Conservation (phyloP, 2,329 filamentous ascomycete genomes). For the Penicillium sp. region DNA sequence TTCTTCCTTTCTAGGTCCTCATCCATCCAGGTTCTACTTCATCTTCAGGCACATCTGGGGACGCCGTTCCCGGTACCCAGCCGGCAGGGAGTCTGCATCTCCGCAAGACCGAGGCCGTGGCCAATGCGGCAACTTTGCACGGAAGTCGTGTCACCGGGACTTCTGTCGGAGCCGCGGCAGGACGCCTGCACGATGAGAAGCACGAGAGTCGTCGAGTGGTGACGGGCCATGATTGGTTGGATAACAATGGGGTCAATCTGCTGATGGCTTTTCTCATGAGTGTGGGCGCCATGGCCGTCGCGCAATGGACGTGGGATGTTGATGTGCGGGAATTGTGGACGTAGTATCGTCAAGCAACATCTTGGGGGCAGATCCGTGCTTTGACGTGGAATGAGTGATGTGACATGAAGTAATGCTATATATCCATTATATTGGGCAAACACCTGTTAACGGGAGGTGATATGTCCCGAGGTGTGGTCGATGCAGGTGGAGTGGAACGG, state of each 20-base stretch:
- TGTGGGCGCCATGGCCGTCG: slow-evolving; percentile 63
- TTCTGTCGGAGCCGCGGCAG: slow-evolving; percentile 11
- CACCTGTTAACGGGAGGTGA: too few relatives aligned
- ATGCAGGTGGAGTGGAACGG: too few relatives aligned
- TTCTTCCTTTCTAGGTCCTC: slow-evolving; percentile 24
- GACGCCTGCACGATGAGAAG: slow-evolving; percentile 20
- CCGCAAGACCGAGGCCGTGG: slow-evolving; percentile 24
- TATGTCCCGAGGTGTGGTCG: too few relatives aligned
- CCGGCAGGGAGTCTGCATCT: slow-evolving; percentile 21
- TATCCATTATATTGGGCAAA: too few relatives aligned
- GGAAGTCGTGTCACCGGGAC: slow-evolving; percentile 15
- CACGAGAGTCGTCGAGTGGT: slow-evolving; percentile 59
- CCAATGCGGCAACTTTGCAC: slow-evolving; percentile 25
- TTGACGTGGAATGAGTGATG: too few relatives aligned
- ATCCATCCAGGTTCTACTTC: slow-evolving; percentile 30
- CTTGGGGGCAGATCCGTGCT: too few relatives aligned
- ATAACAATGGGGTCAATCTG: slow-evolving; percentile 95
- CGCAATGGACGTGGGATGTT: slow-evolving; percentile 31
- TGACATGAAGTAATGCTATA: too few relatives aligned
- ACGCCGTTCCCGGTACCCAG: slow-evolving; percentile 1
- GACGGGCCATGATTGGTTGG: slow-evolving; percentile 67
- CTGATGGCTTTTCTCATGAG: slow-evolving; percentile 83
- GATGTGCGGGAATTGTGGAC: slow-evolving; percentile 13
- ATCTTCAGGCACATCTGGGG: slow-evolving; percentile 12
- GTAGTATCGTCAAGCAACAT: background rate